Base-by-base conservation (phyloP, 768 basidiomycete genomes). In the Phlegmacium glaucopus region DNA sequence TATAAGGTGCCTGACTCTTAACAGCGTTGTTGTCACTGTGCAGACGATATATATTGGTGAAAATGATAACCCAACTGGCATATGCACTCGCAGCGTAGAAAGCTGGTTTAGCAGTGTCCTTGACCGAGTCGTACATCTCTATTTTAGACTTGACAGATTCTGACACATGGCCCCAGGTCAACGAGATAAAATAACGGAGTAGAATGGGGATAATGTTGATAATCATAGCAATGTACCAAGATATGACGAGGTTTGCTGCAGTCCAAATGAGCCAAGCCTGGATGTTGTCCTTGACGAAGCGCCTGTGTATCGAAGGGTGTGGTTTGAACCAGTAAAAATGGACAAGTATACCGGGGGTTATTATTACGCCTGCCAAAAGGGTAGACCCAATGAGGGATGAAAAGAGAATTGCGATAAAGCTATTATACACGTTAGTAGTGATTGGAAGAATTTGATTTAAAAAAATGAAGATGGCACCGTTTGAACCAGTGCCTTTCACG, bases 211-310 rank as follows among this genome's bases (percentile, higher is more conserved):
- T 64, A 44, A 90, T 64, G 60, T 90, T 85, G 55, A 89, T 69
- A 49, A 85, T 66, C 67, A 87, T 69, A 15, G 84, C 89, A 28
- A 91, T 79, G 51, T 74, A 84, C 88, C 88, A 91, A 3, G 87
- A 89, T 43, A 89, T 74, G 48, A 87, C 68, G 43, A 90, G 68
- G 61, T 91, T 90, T 32, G 84, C 77, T 4, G 87, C 89, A 6
- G 79, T 80, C 87, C 88, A 91, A 64, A 87, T 87, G 3, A 90
- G 70, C 88, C 88, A 91, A 3, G 85, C 83, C 61, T 85, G 72
- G 38, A 85, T 62, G 60, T 85, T 90, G 51, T 82, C 75, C 45
- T 75, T 76, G 51, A 88, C 74, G 51, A 75, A 85, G 25, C 69
- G 72, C 12, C 85, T 76, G 52, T 80, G 68, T 7, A 72, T 70